Evolutionary conservation across 2,329 filamentous ascomycete species (phyloP).

Genomic region (Colletotrichum plurivorum): DNA sequence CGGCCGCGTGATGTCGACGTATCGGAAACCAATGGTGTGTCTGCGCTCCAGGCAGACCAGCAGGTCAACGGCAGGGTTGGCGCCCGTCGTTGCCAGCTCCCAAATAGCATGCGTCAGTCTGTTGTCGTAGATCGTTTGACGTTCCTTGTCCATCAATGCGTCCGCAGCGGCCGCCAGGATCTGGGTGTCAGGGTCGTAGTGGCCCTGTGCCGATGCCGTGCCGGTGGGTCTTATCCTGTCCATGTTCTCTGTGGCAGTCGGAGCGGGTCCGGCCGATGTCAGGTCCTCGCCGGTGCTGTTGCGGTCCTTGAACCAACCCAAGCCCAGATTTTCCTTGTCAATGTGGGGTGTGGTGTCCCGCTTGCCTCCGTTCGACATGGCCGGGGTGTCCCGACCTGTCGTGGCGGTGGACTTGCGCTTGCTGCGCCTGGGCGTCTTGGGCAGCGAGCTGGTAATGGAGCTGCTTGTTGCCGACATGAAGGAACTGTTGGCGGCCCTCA

Average conservation of each 20-base stretch:
- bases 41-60: constrained; percentile 92
- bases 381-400: constrained; percentile 54
- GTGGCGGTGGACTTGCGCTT: constrained; percentile 70
- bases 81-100: constrained; percentile 90
- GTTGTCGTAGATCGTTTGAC: constrained; percentile 83
- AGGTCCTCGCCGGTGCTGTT: constrained; percentile 41
- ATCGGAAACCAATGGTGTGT: constrained; percentile 94
- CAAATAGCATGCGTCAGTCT: constrained; percentile 94
- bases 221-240: constrained; percentile 58
- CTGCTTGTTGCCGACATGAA: constrained; percentile 95
- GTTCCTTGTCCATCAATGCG: constrained; percentile 77
- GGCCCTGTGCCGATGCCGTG: constrained; percentile 35
- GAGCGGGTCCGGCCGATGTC: constrained; percentile 40
- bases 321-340: constrained; percentile 66
- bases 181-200: constrained; percentile 47
- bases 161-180: constrained; percentile 69
- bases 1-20: constrained; percentile 92
- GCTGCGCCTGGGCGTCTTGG: constrained; percentile 72
- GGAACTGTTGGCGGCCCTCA: constrained; percentile 94
- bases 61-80: constrained; percentile 94
- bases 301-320: constrained; percentile 45
- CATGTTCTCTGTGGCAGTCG: constrained; percentile 62
- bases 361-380: constrained; percentile 43
- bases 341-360: constrained; percentile 54
- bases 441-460: constrained; percentile 84